Base-by-base conservation (phyloP, 768 basidiomycete species). In the Nidularia pulvinata region DNA sequence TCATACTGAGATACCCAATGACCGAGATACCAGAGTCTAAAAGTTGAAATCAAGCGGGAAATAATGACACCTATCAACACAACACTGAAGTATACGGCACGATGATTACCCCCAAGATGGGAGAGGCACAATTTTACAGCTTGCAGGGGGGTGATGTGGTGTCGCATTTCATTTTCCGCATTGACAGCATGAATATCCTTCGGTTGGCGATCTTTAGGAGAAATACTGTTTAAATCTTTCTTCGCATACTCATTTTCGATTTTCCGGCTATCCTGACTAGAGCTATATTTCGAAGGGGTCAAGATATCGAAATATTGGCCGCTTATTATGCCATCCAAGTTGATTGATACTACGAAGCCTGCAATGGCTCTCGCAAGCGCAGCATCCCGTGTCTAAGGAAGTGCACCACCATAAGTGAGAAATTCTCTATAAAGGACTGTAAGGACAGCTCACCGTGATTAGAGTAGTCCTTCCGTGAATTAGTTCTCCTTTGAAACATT, bases 401-500 rank as follows among this genome's bases (percentile, higher is more conserved):
- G 32, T 9, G 16, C 45, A 7, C 43, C 16, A 7, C 25, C 14
- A 10, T 3, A 3, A 9, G 16, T 43, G 13, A 4, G 30, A 13
- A 45, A 32, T 13, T 51, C n/a, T n/a, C n/a, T n/a, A n/a, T n/a
- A n/a, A n/a, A n/a, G n/a, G n/a, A n/a, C n/a, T 33, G 7, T 37
- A 19, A 22, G 10, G 36, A 4, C 14, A 3, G 66, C 78, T 51
- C 56, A 83, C 83, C 45, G 96, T 94, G 25, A 98, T 78, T 45
- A 98, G 78, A 48, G 95, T 73, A 1, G 95, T 97, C 47, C 95
- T 79, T 13, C 83, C 86, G n/a, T 73, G 68, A 65, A 94, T 78
- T 39, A 97, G 73, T 46, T 89, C 85, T 7, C 95, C 94, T 57
- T 80, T 77, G 19, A 98, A 74, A 60, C 92, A 95, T 51, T 92